phyloP scores from a whole-genome alignment of 2,329 filamentous ascomycete genomes.

The Ascosphaera pollenicola region DNA sequence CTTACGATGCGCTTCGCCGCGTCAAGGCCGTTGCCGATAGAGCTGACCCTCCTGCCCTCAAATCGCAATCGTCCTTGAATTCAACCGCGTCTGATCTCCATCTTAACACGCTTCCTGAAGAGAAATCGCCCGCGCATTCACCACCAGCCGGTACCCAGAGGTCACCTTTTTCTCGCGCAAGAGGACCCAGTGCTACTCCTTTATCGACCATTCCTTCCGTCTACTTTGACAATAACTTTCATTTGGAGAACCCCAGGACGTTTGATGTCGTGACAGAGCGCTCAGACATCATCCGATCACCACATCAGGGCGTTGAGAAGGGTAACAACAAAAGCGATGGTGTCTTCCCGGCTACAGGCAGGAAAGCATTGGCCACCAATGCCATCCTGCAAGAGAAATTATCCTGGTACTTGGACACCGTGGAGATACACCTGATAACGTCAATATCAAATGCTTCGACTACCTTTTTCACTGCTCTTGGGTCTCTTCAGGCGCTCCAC shows the following conservation, averaged over 20 bases:
- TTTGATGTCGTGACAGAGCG: constrained; percentile 94
- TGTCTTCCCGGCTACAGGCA: constrained; percentile 11
- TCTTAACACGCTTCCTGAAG: too few species aligned
- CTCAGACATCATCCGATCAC: constrained; percentile 73
- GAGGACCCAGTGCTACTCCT: constrained; percentile 36
- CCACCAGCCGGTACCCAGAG: too few species aligned
- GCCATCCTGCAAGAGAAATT: constrained; percentile 95
- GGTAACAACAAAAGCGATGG: constrained; percentile 27
- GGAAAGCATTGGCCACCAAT: constrained; percentile 84
- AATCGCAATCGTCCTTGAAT: too few species aligned
- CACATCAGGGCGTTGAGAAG: constrained; percentile 30
- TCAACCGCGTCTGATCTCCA: too few species aligned
- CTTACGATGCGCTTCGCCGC: constrained; percentile 76
- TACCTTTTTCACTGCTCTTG: constrained; percentile 86
- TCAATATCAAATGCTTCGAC: constrained; percentile 91
- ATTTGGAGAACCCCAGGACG: constrained; percentile 81
- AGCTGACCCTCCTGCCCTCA: constrained; percentile 8
- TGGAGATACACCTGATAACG: constrained; percentile 89
- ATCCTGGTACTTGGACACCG: constrained; percentile 99
- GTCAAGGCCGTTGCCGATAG: constrained; percentile 60
- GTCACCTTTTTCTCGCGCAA: too few species aligned
- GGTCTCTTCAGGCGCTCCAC: constrained; percentile 75
- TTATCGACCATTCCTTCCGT: constrained; percentile 79
- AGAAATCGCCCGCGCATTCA: too few species aligned
- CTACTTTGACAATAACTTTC: constrained; percentile 90